Base-by-base conservation (phyloP, 225 moss, liverwort and hornwort genomes). In the Anthoceros angustus region DNA sequence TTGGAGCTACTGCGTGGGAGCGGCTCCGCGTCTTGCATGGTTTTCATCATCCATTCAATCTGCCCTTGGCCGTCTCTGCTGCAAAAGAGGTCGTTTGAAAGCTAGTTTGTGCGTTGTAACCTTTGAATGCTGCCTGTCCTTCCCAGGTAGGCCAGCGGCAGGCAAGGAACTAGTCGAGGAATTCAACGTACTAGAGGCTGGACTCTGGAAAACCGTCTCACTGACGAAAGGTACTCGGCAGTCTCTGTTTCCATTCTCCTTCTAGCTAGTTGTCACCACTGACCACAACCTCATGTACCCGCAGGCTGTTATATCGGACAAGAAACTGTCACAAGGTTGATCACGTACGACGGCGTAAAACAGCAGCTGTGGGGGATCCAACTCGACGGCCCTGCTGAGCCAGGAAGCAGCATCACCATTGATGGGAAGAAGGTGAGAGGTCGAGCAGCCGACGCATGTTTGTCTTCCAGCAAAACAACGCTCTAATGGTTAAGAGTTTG, bases 281-380 rank as follows among this genome's bases (percentile, higher is more conserved):
- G n/a, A 18, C 18, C 5, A 39, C 38, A n/a, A 25, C 41, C 2
- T 5, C 21, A 25, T 43, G 8, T 10, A 61, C 15, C 65, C 25
- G 63, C 84, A 94, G 94, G 91, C 9, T 95, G 95, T 75, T 95
- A 95, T 72, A 87, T 95, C 41, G 95, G 95, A 64, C 91, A 95
- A 67, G 91, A 91, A 70, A 95, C 95, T n/a, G 80, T 95, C 64
- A 82, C 95, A 42, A 85, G 88, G 76, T 86, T 95, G 25, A 74
- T 95, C 55, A 87, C 95, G 9, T 95, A 88, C 23, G 77, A 84
- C 64, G 91, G 86, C 62, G 86, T 95, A 46, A 91, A 95, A 74
- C 95, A 95, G 68, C 82, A 80, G 40, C 76, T 95, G 66, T 91
- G 88, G 88, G 86, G 85, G 50, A 77, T 95, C 65, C 82, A 80